phyloP scores from a whole-genome alignment of 805 yeast genomes.

The Saccharomycopsis oosterbeekiorum region DNA sequence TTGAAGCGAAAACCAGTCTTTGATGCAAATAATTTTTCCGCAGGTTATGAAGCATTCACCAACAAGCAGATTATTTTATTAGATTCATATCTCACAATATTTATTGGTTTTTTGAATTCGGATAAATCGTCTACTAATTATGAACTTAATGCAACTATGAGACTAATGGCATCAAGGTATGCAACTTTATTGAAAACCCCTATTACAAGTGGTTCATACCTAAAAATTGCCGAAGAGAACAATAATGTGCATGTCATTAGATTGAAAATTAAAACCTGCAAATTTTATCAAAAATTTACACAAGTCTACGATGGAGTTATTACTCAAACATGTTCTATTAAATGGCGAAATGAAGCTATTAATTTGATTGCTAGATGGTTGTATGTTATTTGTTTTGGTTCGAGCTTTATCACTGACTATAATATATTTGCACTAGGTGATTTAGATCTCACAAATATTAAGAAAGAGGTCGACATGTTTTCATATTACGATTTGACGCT shows the following conservation, averaged over 20 bases:
- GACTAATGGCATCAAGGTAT: constrained; percentile 7
- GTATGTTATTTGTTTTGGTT: constrained; percentile 13
- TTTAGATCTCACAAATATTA: not conserved
- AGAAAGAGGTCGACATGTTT: constrained; percentile 8
- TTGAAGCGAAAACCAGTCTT: constrained; percentile 1
- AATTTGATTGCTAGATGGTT: constrained; percentile 5
- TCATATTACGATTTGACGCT: constrained; percentile 12
- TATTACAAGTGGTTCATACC: not conserved
- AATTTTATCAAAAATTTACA: constrained; percentile 11
- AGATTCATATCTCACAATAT: constrained; percentile 11
- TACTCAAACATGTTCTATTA: constrained; percentile 5
- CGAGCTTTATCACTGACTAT: not conserved
- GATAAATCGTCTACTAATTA: constrained; percentile 9
- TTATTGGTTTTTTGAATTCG: constrained; percentile 13
- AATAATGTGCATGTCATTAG: not conserved
- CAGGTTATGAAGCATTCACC: not conserved
- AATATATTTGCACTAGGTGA: constrained; percentile 6
- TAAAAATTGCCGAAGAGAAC: not conserved
- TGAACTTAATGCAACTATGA: constrained; percentile 4
- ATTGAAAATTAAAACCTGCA: constrained; percentile 12
- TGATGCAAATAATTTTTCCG: not conserved
- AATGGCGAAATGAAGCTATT: constrained; percentile 11
- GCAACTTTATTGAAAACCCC: constrained; percentile 6
- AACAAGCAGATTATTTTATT: constrained; percentile 5
- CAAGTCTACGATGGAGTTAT: constrained; percentile 6